A percentile compares a stretch with the other conserved stretches of the same genome.
These are phyloP conservation scores for Coniosporium tulheliwenetii DNA, from an alignment of 2,329 filamentous ascomycete genomes.

Conservation along the genomic window DNA sequence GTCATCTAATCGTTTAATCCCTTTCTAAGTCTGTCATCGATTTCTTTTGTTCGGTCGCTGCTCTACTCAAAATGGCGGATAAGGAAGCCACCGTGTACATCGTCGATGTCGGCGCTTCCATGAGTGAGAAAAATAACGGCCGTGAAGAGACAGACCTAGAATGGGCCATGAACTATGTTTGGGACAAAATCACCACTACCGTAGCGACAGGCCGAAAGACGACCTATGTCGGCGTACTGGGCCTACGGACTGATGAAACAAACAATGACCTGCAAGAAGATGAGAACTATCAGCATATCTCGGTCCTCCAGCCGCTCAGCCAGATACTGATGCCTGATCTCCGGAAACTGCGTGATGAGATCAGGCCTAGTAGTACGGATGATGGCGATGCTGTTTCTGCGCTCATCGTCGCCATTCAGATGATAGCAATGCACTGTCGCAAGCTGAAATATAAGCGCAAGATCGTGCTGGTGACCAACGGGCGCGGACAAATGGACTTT, in stretches of 20 bases:
- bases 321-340: conserved; percentile 59
- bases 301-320: conserved; percentile 46
- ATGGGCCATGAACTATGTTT: conserved; percentile 81
- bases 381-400: conserved; percentile 75
- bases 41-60: no score
- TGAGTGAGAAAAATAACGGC: conserved; percentile 56
- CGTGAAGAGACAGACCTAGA: conserved; percentile 69
- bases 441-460: conserved; percentile 67
- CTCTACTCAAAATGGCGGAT: conserved; percentile 49
- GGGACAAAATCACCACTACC: conserved; percentile 76
- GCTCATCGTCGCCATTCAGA: conserved; percentile 68
- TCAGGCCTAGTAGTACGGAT: conserved; percentile 53
- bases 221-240: conserved; percentile 62
- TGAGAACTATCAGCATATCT: conserved; percentile 67
- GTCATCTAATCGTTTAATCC: no score
- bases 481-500: conserved; percentile 53
- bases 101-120: conserved; percentile 75
- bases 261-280: conserved; percentile 49
- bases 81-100: conserved; percentile 93
- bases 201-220: conserved; percentile 60
- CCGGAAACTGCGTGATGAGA: conserved; percentile 42
- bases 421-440: conserved; percentile 69
- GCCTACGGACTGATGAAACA: conserved; percentile 65
- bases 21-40: no score
- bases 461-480: conserved; percentile 79